Conservation (phyloP, 129 eudicot species). For the Ambrosia artemisiifolia region DNA sequence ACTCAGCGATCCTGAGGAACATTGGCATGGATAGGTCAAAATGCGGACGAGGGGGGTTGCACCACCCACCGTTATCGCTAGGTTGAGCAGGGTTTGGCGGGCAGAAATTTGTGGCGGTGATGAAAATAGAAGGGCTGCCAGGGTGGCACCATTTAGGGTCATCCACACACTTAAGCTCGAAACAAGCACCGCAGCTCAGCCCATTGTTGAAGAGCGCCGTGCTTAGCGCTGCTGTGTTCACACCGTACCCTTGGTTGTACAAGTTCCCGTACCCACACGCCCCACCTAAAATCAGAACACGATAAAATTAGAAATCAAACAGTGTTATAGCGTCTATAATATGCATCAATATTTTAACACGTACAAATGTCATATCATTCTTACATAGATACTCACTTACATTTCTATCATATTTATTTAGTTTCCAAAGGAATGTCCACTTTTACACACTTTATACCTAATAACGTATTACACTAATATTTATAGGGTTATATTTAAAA, state of each 20-base stretch:
- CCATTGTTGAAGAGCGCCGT: conserved; percentile 64
- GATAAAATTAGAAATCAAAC: neutral
- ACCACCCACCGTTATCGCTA: conserved; percentile 62
- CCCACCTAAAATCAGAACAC: conserved; percentile 35
- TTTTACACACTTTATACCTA: too few species aligned
- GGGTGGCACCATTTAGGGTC: conserved; percentile 58
- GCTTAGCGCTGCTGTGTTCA: conserved; percentile 64
- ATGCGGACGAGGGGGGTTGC: conserved; percentile 63
- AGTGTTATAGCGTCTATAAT: too few species aligned
- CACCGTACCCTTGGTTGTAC: conserved; percentile 67
- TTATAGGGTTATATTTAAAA: too few species aligned
- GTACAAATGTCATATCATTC: too few species aligned
- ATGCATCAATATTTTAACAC: too few species aligned
- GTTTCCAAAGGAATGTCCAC: too few species aligned
- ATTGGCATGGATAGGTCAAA: conserved; percentile 65
- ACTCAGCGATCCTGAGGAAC: conserved; percentile 56
- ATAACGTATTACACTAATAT: too few species aligned
- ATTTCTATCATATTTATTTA: too few species aligned
- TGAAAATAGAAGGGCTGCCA: conserved; percentile 53
- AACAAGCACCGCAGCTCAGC: conserved; percentile 56
- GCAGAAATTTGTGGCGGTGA: conserved; percentile 63
- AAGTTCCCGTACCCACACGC: conserved; percentile 65
- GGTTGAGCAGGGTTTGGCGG: conserved; percentile 57
- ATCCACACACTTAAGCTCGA: conserved; percentile 50
- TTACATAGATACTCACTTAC: too few species aligned